These are phyloP conservation scores for Cyclotella baltica DNA, from an alignment of 108 stramenopile species.

Conservation along the genomic window DNA sequence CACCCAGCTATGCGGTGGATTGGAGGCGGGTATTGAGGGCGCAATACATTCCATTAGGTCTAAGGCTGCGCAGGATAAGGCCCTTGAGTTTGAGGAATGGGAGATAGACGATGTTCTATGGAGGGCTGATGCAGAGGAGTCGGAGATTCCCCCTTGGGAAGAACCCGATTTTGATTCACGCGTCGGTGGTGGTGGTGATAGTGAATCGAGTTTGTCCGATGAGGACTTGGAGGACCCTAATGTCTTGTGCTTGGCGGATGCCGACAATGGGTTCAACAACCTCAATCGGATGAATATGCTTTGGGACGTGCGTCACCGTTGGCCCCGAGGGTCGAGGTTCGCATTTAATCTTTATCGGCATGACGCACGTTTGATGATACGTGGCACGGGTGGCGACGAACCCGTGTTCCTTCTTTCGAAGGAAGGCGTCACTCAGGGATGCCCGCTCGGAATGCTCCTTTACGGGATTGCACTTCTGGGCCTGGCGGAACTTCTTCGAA, in stretches of 20 bases:
- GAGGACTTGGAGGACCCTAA: not conserved
- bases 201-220: too few species aligned
- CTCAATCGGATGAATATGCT: not conserved
- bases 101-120: conserved; percentile 1
- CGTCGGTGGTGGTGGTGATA: not conserved
- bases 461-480: not conserved
- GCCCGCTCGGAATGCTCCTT: not conserved
- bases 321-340: not conserved
- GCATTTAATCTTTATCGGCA: too few species aligned
- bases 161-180: not conserved
- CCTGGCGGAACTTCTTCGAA: too few species aligned
- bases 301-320: not conserved
- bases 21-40: too few species aligned
- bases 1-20: too few species aligned
- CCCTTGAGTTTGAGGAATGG: not conserved
- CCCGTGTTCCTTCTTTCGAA: not conserved
- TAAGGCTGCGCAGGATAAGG: not conserved
- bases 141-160: not conserved
- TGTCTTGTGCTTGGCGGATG: not conserved
- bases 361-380: not conserved
- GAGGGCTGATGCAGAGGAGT: not conserved
- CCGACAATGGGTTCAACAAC: not conserved
- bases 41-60: not conserved
- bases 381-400: not conserved
- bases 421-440: not conserved